Conservation (phyloP, 345 rosid genomes). For the Cardamine chenopodiifolia region DNA sequence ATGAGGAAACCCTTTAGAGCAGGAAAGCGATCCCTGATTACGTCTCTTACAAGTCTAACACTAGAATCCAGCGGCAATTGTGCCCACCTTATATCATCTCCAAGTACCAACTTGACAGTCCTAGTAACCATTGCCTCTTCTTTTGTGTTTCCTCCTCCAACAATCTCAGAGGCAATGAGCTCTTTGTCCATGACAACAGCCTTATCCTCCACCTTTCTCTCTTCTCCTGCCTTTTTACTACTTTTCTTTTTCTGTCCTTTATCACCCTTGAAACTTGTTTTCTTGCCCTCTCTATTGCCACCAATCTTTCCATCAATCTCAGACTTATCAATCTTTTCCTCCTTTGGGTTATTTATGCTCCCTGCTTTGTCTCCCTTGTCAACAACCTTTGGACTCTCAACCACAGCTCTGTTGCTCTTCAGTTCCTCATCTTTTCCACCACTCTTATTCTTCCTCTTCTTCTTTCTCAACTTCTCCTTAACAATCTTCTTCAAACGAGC, state of each 20-base stretch:
- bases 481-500: conserved; percentile 54
- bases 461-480: conserved; percentile 75
- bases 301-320: conserved; percentile 31
- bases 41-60: conserved; percentile 71
- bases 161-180: conserved; percentile 53
- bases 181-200: conserved; percentile 58
- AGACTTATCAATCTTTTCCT: conserved; percentile 19
- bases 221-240: conserved; percentile 39
- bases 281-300: conserved; percentile 21
- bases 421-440: conserved; percentile 41
- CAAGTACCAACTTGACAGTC: conserved; percentile 83
- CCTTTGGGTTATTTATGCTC: conserved; percentile 15
- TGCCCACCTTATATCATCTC: conserved; percentile 95
- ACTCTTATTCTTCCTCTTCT: conserved; percentile 48
- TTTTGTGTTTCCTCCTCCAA: conserved; percentile 51
- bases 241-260: conserved; percentile 50
- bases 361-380: conserved; percentile 9
- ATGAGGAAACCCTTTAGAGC: conserved; percentile 72
- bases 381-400: conserved; percentile 36
- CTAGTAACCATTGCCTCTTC: conserved; percentile 61
- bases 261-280: conserved; percentile 28
- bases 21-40: conserved; percentile 79
- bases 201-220: conserved; percentile 50
- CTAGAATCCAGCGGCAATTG: conserved; percentile 70
- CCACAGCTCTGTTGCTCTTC: conserved; percentile 41